Conservation (phyloP, 1,284 basidiomycete genomes). For the Cryptococcus sp. region DNA sequence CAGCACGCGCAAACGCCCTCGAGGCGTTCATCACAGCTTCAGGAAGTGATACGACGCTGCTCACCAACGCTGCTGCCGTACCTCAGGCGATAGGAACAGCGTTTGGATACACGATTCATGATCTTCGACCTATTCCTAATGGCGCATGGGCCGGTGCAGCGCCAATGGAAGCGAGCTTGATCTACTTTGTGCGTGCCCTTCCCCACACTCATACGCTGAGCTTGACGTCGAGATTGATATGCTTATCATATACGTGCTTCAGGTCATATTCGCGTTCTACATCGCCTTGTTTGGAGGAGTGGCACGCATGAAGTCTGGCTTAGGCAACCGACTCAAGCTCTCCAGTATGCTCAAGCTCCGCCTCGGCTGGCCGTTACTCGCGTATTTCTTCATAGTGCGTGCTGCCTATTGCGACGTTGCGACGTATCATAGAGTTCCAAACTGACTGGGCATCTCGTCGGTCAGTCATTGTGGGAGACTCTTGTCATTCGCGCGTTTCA, state of each 20-base stretch:
- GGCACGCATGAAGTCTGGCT: conserved; percentile 31
- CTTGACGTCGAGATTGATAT: neutral
- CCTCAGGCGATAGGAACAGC: conserved; percentile 42
- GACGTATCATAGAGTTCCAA: no score
- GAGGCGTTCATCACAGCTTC: conserved; percentile 18
- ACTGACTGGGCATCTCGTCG: neutral
- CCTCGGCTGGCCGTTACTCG: conserved; percentile 31
- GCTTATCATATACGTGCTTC: neutral
- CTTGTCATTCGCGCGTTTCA: conserved; percentile 41
- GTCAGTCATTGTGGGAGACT: conserved; percentile 39
- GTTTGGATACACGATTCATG: conserved; percentile 39
- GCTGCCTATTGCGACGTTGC: no score
- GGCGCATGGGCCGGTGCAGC: conserved; percentile 38
- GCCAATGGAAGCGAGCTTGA: conserved; percentile 45
- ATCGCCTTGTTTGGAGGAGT: conserved; percentile 31
- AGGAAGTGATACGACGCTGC: conserved; percentile 12
- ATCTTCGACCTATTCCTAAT: conserved; percentile 37
- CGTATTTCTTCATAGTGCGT: conserved; percentile 44
- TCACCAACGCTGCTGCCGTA: conserved; percentile 20
- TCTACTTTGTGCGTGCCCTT: conserved; percentile 37
- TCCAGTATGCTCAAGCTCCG: conserved; percentile 28
- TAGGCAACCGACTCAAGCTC: conserved; percentile 29
- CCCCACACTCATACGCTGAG: neutral
- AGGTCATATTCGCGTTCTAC: conserved; percentile 46
- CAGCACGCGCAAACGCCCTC: conserved; percentile 22